Evolutionary conservation across 768 basidiomycete species (phyloP).

Genomic region (Hemileccinum rubropunctum): DNA sequence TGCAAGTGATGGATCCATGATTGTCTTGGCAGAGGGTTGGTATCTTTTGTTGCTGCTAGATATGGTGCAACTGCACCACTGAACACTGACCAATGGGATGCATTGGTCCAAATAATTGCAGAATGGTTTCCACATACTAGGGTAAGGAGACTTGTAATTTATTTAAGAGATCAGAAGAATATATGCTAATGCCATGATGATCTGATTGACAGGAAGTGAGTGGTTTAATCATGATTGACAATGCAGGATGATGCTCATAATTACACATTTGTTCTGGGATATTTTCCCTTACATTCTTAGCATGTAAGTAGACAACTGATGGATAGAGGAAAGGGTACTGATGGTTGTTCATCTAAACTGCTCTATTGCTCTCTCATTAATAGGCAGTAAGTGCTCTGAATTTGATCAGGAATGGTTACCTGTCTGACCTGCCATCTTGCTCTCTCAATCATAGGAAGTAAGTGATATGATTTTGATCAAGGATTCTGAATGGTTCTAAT

Average conservation of each 20-base stretch:
- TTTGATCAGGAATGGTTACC: too few species aligned
- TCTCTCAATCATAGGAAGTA: too few species aligned
- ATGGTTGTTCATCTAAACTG: not conserved
- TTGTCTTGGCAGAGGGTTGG: not conserved
- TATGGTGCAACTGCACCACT: not conserved
- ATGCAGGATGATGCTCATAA: not conserved
- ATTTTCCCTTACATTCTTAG: not conserved
- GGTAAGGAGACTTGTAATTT: not conserved
- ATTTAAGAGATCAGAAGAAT: not conserved
- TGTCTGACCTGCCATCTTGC: too few species aligned
- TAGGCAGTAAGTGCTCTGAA: too few species aligned
- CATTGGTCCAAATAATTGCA: not conserved
- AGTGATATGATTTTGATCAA: too few species aligned
- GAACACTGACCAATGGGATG: not conserved
- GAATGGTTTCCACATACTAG: not conserved
- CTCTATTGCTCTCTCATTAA: not conserved
- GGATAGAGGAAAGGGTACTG: too few species aligned
- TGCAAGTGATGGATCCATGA: too few species aligned
- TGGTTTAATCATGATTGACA: not conserved
- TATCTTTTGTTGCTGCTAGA: not conserved
- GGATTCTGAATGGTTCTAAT: too few species aligned
- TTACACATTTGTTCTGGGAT: not conserved
- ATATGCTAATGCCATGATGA: not conserved
- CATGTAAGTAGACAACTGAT: not conserved
- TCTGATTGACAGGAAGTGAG: not conserved